These are phyloP conservation scores for Aspergillus niger DNA, from an alignment of 2,329 filamentous ascomycete genomes.

Conservation along the genomic window DNA sequence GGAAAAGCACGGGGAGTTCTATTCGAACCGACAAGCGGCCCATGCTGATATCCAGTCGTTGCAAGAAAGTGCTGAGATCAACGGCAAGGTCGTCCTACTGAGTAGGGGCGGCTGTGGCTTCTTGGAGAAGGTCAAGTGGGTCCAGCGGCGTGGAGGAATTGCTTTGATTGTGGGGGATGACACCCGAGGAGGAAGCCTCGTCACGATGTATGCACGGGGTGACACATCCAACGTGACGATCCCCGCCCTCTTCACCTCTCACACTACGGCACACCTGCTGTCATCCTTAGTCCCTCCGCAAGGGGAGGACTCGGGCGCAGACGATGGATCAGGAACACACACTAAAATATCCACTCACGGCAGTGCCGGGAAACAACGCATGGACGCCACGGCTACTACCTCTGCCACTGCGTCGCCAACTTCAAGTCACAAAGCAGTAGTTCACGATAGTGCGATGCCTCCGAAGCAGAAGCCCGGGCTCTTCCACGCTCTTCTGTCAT, in stretches of 20 bases:
- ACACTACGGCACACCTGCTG: constrained; percentile 89
- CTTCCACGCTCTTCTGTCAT: constrained; percentile 49
- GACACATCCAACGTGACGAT: constrained; percentile 95
- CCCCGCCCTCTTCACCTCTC: constrained; percentile 89
- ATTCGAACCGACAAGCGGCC: constrained; percentile 38
- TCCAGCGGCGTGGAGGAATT: constrained; percentile 82
- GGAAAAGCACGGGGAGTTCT: constrained; percentile 37
- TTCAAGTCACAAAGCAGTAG: constrained; percentile 27
- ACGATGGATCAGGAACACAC: constrained; percentile 58
- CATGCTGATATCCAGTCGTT: constrained; percentile 91
- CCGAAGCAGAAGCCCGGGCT: constrained; percentile 31
- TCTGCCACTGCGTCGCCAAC: constrained; percentile 35
- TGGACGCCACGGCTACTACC: constrained; percentile 31
- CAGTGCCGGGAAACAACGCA: constrained; percentile 24
- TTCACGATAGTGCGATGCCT: constrained; percentile 19
- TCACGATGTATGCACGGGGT: constrained; percentile 98
- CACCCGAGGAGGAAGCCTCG: constrained; percentile 80
- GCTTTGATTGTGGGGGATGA: constrained; percentile 95
- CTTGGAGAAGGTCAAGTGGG: constrained; percentile 96
- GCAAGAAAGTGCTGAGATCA: constrained; percentile 88
- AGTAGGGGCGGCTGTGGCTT: constrained; percentile 95
- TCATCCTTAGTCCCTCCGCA: constrained; percentile 80
- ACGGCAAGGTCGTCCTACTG: constrained; percentile 87
- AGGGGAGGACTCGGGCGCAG: constrained; percentile 62
- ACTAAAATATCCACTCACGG: constrained; percentile 28